Base-by-base conservation (phyloP, 768 basidiomycete genomes). In the Coprinopsis sp. region DNA sequence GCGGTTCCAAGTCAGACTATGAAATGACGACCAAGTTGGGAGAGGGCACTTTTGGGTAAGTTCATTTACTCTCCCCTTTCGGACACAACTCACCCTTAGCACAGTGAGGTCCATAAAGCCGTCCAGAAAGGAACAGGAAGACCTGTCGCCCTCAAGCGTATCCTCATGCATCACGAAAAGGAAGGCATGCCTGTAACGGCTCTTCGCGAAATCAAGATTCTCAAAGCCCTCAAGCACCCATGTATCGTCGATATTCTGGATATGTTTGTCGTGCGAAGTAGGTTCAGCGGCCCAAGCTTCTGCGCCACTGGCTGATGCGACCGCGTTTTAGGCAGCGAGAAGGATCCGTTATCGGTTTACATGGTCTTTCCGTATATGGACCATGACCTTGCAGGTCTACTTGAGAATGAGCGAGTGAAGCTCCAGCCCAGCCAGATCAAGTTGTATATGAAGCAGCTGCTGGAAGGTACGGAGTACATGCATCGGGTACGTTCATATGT, bases 281-380 rank as follows among this genome's bases (percentile, higher is more conserved):
- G 52, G 81, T 71, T n/a, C n/a, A n/a, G n/a, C n/a, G n/a, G n/a
- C n/a, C n/a, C 25, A 40, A 30, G 6, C 36, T 34, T 33, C 29
- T 21, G 12, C 55, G 30, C 22, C 19, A 43, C 1, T 38, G 19
- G 30, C 31, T 23, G 24, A 33, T 33, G 19, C 37, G 45, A 37
- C 43, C 44, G 21, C 31, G 16, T 19, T 27, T 25, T 13, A 84
- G 83, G 84, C 60, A 84, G 73, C 49, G 78, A 75, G 10, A 81
- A 78, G 51, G 81, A 84, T 37, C 81, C 86, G 21, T 69, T 91
- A 44, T 90, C 89, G 3, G 90, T 97, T 12, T 96, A 90, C 67
- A 96, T 98, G 92, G 95, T 97, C 33, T 99, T 98, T 59, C 96
- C 96, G 0, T 99, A 97, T 67, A 98, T 98, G 96, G 96, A 98